Base-by-base conservation (phyloP, 23 red algal genomes). In the Gracilaria caudata region DNA sequence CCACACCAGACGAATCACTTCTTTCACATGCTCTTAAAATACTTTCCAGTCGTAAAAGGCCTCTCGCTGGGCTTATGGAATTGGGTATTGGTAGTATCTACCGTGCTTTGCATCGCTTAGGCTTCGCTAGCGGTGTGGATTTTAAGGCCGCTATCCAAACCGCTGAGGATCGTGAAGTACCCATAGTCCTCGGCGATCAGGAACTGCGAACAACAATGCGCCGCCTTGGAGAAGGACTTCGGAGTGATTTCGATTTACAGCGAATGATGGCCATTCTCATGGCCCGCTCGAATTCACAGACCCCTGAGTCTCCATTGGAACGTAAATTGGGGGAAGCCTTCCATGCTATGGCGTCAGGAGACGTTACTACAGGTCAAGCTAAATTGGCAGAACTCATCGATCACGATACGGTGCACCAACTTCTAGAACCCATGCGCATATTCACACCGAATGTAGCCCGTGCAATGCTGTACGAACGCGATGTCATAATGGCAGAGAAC, bases 61-160 rank as follows among this genome's bases (percentile, higher is more conserved):
- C 82, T 2, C 23, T 86, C 12, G 82, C 82, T 8, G 63, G 60
- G 34, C 51, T 86, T 36, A 64, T 86, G 37, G 82, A 86, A 36
- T 66, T 86, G 2, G 82, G 41, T n/a, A 73, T 86, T 36, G 65
- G 44, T 21, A 72, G 60, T 45, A 39, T 86, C 25, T 86, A 86
- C 46, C 61, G 82, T 19, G 49, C 65, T 19, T 73, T 86, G 26
- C 82, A 86, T 60, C 82, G 82, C 12, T 30, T 86, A 39, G 82
- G 82, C 39, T 86, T 86, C 66, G 82, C 64, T 37, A 86, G 82
- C 51, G 82, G 82, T 2, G 61, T 86, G 35, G 82, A 86, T 13
- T 86, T 86, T 35, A 72, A 73, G 65, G 82, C 82, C 7, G 82
- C 82, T 3, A 74, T 86, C 17, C 39, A 86, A 51, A 73, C 65